These are phyloP conservation scores for Stemphylium lycopersici DNA, from an alignment of 2,329 filamentous ascomycete genomes.

Conservation along the genomic window DNA sequence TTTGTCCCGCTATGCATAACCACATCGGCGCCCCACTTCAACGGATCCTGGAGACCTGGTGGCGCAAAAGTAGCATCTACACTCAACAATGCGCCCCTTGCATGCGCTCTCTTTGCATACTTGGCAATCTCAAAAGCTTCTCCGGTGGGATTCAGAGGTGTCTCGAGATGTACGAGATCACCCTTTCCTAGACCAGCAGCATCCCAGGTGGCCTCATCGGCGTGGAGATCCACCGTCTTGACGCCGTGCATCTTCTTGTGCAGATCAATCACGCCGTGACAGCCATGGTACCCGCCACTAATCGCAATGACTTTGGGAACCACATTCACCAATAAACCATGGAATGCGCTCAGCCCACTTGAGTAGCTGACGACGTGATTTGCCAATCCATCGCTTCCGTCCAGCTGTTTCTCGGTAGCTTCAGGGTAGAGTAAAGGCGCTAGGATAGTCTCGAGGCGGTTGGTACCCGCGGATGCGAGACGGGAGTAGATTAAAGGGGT, in stretches of 20 bases:
- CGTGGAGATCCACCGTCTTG: conserved; percentile 69
- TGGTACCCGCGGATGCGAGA: conserved; percentile 75
- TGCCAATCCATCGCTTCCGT: conserved; percentile 19
- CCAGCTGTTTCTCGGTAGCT: conserved; percentile 20
- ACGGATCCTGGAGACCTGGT: conserved; percentile 86
- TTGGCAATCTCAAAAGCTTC: conserved; percentile 74
- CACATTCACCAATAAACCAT: conserved; percentile 81
- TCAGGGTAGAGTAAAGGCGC: conserved; percentile 70
- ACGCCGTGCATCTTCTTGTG: conserved; percentile 78
- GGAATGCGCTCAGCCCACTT: conserved; percentile 86
- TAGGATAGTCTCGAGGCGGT: conserved; percentile 84
- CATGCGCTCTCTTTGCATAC: conserved; percentile 76
- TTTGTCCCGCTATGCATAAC: conserved; percentile 95
- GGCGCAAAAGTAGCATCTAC: conserved; percentile 94
- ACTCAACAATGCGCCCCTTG: conserved; percentile 74
- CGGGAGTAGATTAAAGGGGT: conserved; percentile 75
- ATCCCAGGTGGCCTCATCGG: conserved; percentile 61
- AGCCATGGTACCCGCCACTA: conserved; percentile 88
- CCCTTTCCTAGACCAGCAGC: conserved; percentile 71
- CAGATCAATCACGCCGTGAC: conserved; percentile 80
- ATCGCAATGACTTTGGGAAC: conserved; percentile 86
- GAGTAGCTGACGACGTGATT: conserved; percentile 74
- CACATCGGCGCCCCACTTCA: conserved; percentile 78
- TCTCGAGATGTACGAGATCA: conserved; percentile 90
- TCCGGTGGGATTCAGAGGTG: conserved; percentile 89